phyloP scores from a whole-genome alignment of 192 early-diverging fungal species.

The Coemansia sp. region DNA sequence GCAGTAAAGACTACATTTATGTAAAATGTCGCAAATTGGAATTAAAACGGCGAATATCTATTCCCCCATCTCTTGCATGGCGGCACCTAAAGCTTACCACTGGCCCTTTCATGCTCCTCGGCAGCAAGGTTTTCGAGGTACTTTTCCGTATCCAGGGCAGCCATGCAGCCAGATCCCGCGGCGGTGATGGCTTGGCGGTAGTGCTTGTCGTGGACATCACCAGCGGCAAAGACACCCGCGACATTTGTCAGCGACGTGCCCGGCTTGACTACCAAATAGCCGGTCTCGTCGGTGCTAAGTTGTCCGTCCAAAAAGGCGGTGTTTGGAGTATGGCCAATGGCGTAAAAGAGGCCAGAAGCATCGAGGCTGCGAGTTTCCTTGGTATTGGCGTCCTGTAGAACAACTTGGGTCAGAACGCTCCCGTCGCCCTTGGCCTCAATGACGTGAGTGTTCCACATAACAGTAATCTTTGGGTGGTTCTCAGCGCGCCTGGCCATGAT shows the following conservation, averaged over 20 bases:
- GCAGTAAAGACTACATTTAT: neutral
- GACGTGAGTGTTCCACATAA: constrained; percentile 88
- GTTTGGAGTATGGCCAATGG: constrained; percentile 96
- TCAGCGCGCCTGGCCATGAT: constrained; percentile 92
- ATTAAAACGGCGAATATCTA: neutral
- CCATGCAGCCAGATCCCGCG: constrained; percentile 97
- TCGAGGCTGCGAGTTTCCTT: constrained; percentile 63
- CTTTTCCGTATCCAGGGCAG: constrained; percentile 94
- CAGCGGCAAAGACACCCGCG: constrained; percentile 93
- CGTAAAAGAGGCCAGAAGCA: constrained; percentile 95
- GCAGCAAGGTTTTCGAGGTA: constrained; percentile 79
- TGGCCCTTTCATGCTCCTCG: constrained; percentile 40
- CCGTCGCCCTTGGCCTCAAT: constrained; percentile 87
- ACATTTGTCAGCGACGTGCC: constrained; percentile 84
- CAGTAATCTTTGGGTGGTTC: constrained; percentile 87
- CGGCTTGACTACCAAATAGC: constrained; percentile 84
- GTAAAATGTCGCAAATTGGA: neutral
- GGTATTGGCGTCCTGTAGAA: constrained; percentile 76
- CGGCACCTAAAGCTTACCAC: constrained; percentile 31
- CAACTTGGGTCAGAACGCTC: constrained; percentile 69
- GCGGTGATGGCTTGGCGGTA: constrained; percentile 98
- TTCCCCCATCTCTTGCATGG: neutral
- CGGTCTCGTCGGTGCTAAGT: constrained; percentile 80
- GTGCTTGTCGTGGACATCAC: constrained; percentile 95
- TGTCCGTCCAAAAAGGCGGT: constrained; percentile 72